Percentiles rank a stretch among this genome's conserved stretches.
Conservation (phyloP, 352 stramenopile species). For the Globisporangium middletonii region DNA sequence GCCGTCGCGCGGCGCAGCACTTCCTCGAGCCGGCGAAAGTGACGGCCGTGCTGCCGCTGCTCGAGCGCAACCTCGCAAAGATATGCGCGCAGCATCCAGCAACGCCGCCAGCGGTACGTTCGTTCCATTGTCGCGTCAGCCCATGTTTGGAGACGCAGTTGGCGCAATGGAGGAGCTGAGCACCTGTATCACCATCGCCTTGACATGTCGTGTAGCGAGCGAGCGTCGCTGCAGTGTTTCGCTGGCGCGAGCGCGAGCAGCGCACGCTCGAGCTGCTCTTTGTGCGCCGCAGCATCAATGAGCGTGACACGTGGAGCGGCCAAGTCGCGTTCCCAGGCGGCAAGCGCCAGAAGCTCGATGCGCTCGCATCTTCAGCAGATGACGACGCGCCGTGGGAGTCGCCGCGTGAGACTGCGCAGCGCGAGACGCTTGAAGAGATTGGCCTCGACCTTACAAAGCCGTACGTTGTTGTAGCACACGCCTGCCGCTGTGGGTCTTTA, state of each 20-base stretch:
- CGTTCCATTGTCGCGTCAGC: constrained; percentile 1
- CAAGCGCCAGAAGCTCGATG: constrained; percentile 37
- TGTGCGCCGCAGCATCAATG: constrained; percentile 67
- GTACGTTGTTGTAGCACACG: constrained; percentile 19
- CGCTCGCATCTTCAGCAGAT: constrained; percentile 8
- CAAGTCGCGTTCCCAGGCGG: constrained; percentile 80
- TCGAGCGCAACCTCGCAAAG: constrained; percentile 48
- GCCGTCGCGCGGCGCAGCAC: constrained; percentile 10
- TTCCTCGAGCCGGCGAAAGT: constrained; percentile 41
- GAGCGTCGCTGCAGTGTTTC: constrained; percentile 76
- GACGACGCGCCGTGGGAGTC: constrained; percentile 59
- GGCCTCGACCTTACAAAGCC: constrained; percentile 54
- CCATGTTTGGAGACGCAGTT: neutral
- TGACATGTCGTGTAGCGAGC: constrained; percentile 32
- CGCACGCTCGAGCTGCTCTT: constrained; percentile 67
- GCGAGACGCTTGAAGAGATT: constrained; percentile 81
- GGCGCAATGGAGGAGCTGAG: neutral
- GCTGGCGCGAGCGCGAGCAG: constrained; percentile 64
- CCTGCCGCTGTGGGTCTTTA: neutral
- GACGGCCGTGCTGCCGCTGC: constrained; percentile 39
- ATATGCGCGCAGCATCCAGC: constrained; percentile 23
- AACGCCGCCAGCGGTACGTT: constrained; percentile 26
- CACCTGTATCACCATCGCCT: too few species aligned
- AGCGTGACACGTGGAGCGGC: constrained; percentile 75
- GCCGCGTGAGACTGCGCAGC: constrained; percentile 56